Conservation (phyloP, 129 eudicot genomes). For the Centaurea solstitialis region DNA sequence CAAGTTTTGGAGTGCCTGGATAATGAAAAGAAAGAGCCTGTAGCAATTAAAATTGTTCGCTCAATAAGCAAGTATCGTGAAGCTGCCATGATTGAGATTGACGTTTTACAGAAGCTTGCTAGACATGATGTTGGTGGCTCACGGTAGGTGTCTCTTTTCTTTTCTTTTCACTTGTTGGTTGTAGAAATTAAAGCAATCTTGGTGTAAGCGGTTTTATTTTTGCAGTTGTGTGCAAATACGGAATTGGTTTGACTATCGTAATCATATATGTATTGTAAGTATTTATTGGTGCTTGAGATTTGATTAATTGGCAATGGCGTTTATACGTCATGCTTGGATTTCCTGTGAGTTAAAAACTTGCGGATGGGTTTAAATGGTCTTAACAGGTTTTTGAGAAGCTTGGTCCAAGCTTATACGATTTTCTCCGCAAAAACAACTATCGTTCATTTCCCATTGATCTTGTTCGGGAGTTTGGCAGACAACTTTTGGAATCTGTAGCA, state of each 20-base stretch:
- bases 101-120: slow-evolving; percentile 76
- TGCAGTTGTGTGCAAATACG: slow-evolving; percentile 99
- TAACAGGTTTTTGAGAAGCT: slow-evolving; percentile 99
- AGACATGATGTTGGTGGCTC: slow-evolving; percentile 77
- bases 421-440: slow-evolving; percentile 96
- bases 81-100: slow-evolving; percentile 92
- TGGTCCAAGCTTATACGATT: slow-evolving; percentile 98
- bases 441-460: slow-evolving; percentile 98
- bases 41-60: slow-evolving; percentile 85
- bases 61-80: slow-evolving; percentile 84
- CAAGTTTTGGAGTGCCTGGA: slow-evolving; percentile 92
- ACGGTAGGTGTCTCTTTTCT: slow-evolving; percentile 51
- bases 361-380: slow-evolving; percentile 66
- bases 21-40: slow-evolving; percentile 79
- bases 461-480: slow-evolving; percentile 98
- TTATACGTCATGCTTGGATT: slow-evolving; percentile 43
- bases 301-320: slow-evolving; percentile 34
- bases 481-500: slow-evolving; percentile 99
- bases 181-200: slow-evolving; percentile 35
- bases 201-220: slow-evolving; percentile 67
- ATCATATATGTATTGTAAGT: slow-evolving; percentile 99
- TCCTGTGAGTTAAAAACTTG: slow-evolving; percentile 65
- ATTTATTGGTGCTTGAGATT: slow-evolving; percentile 50
- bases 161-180: not conserved
- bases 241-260: slow-evolving; percentile 99